Conservation (phyloP, 164 flowering plant species). For the Amborella trichopoda region DNA sequence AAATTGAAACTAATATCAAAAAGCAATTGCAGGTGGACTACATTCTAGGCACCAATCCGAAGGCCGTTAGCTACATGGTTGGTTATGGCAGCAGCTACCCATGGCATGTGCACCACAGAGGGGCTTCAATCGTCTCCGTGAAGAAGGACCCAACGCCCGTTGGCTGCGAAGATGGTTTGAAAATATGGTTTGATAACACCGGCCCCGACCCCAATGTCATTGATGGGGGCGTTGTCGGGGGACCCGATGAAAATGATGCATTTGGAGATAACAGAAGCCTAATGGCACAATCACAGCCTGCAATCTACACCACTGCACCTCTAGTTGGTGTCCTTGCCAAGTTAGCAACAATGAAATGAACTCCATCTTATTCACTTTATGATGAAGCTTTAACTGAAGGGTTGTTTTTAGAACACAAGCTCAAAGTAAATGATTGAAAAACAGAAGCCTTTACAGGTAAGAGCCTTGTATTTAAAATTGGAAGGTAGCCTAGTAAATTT, state of each 20-base stretch:
- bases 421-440: no score
- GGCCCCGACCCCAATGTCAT: constrained; percentile 60
- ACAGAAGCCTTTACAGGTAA: no score
- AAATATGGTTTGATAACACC: constrained; percentile 44
- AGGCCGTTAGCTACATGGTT: constrained; percentile 66
- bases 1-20: no score
- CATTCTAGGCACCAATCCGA: constrained; percentile 82
- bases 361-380: no score
- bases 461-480: no score
- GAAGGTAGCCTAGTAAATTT: no score
- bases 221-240: constrained; percentile 77
- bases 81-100: constrained; percentile 67
- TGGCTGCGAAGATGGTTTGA: constrained; percentile 69
- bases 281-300: constrained; percentile 71
- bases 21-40: constrained; percentile 69
- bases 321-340: constrained; percentile 74
- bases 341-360: no score
- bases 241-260: constrained; percentile 56
- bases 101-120: constrained; percentile 65
- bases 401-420: no score
- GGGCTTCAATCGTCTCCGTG: constrained; percentile 57
- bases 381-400: no score
- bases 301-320: constrained; percentile 53
- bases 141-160: constrained; percentile 17
- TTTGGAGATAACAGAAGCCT: constrained; percentile 50